Base-by-base conservation (phyloP, 129 eudicot genomes). In the Pulicaria dysenterica region DNA sequence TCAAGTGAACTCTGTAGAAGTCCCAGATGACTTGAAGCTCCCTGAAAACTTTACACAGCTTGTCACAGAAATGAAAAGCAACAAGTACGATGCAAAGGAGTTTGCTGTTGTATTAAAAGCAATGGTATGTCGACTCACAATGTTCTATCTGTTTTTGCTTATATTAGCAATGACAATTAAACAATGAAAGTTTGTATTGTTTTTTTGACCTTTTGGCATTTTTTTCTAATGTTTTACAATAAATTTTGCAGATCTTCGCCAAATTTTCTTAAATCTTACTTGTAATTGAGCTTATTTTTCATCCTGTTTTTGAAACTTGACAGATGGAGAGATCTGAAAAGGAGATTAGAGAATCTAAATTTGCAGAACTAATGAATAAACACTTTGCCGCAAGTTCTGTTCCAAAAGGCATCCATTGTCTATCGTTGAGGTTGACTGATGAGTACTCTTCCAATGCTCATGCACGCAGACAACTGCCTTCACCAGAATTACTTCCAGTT, bases 371-470 rank as follows among this genome's bases (percentile, higher is more conserved):
- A 64, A 76, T 88, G 91, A 95, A 95, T 65, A 95, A 91, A 80
- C 99, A 95, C 79, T 86, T 88, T 76, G 97, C 99, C 15, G 97
- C 99, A 69, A 90, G 91, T 80, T 83, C 99, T 44, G 73, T 95
- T 55, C 99, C 99, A 11, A 88, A 90, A 77, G 88, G 97, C 81
- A 86, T 90, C 73, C 97, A 95, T 58, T 95, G 99, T 82, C 95
- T 91, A 66, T 85, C 99, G 50, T 62, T 95, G 77, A 86, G 96
- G 61, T 81, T 95, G 74, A 95, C 99, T 16, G 97, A 95, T 72
- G 99, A 90, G 64, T 95, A 95, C 78, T 95, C 99, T 63, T 90
- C 97, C 40, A 95, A 95, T 82, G 99, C 99, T 50, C 97, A 85
- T 56, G 99, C 99, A 55, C 89, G 99, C 64, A 82, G 78, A 53